phyloP scores from a whole-genome alignment of 768 basidiomycete genomes.

The Russula emetica region DNA sequence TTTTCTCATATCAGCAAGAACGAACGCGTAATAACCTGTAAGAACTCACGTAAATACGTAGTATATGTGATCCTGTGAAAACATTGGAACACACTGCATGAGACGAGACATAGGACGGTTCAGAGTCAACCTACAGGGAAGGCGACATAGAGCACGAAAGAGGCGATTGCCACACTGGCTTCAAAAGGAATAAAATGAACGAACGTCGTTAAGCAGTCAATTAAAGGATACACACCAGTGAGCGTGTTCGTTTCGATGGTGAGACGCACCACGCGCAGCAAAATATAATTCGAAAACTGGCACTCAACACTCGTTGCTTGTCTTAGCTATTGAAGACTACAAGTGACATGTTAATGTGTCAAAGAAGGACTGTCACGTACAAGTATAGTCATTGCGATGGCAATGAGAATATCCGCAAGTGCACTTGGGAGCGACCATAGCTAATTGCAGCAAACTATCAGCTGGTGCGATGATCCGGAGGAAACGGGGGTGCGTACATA shows the following conservation, averaged over 20 bases:
- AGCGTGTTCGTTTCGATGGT: conserved; percentile 31
- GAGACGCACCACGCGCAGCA: conserved; percentile 29
- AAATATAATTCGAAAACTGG: conserved; percentile 10
- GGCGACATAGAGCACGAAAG: conserved; percentile 15
- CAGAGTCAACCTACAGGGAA: conserved; percentile 9
- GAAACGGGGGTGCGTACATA: not conserved
- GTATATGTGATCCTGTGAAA: conserved; percentile 15
- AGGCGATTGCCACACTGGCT: conserved; percentile 15
- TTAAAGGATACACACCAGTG: conserved; percentile 15
- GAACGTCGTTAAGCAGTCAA: not conserved
- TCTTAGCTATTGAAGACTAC: not conserved
- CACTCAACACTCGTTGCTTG: not conserved
- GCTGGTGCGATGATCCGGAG: not conserved
- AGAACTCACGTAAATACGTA: conserved; percentile 8
- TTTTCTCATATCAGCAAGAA: not conserved
- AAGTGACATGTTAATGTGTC: not conserved
- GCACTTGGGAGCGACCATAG: conserved; percentile 15
- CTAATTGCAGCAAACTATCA: not conserved
- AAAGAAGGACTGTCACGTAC: not conserved
- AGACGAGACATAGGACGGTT: not conserved
- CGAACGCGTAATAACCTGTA: not conserved
- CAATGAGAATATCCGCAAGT: conserved; percentile 19
- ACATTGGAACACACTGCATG: too few relatives aligned
- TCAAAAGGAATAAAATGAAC: not conserved
- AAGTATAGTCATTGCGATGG: conserved; percentile 12